phyloP scores from a whole-genome alignment of 2,329 filamentous ascomycete species.

The Epichloe coenophiala region DNA sequence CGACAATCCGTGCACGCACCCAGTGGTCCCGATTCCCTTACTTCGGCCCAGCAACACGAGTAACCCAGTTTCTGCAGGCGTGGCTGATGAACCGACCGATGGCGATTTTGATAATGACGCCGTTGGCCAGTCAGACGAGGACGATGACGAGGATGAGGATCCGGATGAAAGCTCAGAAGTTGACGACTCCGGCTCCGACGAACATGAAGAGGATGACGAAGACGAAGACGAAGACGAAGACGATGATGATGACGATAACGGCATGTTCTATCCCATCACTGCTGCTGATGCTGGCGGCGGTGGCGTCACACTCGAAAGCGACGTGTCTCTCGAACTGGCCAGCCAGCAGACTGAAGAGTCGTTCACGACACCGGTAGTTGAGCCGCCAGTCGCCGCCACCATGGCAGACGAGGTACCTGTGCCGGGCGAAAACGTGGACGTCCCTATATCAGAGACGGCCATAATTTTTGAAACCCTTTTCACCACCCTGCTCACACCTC shows the following conservation, averaged over 20 bases:
- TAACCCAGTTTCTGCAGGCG: not conserved
- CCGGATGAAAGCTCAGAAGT: not conserved
- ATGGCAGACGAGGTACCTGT: not conserved
- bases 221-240: too few species aligned
- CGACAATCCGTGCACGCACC: conserved; percentile 16
- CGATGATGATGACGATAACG: not conserved
- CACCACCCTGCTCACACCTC: not conserved
- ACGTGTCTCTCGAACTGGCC: not conserved
- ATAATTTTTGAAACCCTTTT: not conserved
- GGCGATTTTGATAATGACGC: conserved; percentile 8
- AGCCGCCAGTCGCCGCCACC: not conserved
- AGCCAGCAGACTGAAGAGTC: not conserved
- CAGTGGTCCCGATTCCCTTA: not conserved
- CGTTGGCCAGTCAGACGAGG: conserved; percentile 7
- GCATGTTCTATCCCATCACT: not conserved
- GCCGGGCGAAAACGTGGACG: not conserved
- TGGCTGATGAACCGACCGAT: conserved; percentile 2
- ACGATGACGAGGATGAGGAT: conserved; percentile 9
- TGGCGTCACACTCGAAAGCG: not conserved
- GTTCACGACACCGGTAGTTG: not conserved
- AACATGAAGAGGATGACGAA: not conserved
- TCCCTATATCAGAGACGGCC: not conserved
- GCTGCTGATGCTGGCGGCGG: not conserved
- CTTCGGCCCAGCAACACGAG: not conserved
- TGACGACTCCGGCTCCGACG: not conserved